Conservation (phyloP, 2,329 filamentous ascomycete genomes). For the Claviceps fusiformis region DNA sequence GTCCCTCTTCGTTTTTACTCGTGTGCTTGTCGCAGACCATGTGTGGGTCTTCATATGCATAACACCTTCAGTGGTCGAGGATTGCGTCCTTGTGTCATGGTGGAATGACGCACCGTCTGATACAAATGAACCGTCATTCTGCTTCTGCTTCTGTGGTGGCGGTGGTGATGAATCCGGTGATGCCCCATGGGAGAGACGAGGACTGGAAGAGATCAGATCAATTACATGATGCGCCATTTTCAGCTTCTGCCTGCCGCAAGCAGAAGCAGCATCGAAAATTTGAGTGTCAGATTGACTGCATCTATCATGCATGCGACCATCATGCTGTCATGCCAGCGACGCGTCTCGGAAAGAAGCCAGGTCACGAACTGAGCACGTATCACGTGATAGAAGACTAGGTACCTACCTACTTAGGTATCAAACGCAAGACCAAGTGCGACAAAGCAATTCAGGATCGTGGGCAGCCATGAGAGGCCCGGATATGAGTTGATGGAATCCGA, state of each 20-base stretch:
- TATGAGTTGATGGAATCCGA: too few species aligned
- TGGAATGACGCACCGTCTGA: neutral
- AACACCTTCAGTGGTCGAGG: neutral
- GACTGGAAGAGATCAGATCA: constrained; percentile 25
- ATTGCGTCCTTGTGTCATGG: neutral
- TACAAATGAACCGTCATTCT: neutral
- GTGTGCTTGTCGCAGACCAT: neutral
- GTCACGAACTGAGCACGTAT: neutral
- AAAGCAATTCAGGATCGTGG: too few species aligned
- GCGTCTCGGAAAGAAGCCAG: neutral
- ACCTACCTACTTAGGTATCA: too few species aligned
- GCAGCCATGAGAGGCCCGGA: too few species aligned
- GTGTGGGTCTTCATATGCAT: neutral
- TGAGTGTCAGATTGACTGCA: neutral
- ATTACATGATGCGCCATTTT: constrained; percentile 21
- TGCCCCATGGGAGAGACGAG: constrained; percentile 6
- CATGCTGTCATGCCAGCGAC: neutral
- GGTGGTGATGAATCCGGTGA: neutral
- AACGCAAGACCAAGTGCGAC: too few species aligned
- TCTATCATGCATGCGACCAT: neutral
- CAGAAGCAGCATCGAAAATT: neutral
- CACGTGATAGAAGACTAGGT: neutral
- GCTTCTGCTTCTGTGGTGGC: too few species aligned
- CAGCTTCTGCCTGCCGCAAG: neutral
- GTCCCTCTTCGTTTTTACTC: neutral